A percentile compares a stretch with the other conserved stretches of the same genome.
Conservation (phyloP, 257 asterid species). For the Osmanthus fragrans region DNA sequence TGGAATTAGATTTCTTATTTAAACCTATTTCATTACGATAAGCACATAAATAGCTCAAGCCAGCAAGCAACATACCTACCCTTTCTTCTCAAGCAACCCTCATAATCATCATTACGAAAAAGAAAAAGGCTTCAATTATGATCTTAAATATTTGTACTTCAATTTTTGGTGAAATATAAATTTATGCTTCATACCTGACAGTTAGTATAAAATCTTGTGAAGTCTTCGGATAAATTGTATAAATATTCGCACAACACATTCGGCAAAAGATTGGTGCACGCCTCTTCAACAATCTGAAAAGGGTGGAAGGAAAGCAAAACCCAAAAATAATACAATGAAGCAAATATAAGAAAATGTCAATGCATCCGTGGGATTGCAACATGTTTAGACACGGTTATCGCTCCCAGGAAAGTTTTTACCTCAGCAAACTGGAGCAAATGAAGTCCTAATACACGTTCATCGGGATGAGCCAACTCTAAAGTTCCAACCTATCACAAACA, state of each 20-base stretch:
- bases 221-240: constrained; percentile 83
- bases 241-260: constrained; percentile 76
- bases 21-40: neutral
- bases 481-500: constrained; percentile 54
- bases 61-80: neutral
- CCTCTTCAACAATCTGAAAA: constrained; percentile 76
- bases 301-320: constrained; percentile 21
- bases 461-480: constrained; percentile 69
- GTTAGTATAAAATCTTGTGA: constrained; percentile 76
- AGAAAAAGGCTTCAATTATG: neutral
- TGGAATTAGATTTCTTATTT: neutral
- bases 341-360: neutral
- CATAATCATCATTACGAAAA: neutral
- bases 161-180: neutral
- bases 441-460: constrained; percentile 78
- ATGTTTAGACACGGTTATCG: neutral
- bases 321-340: neutral
- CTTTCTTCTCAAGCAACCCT: neutral
- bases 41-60: neutral
- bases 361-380: neutral
- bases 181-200: constrained; percentile 63
- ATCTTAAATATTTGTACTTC: neutral
- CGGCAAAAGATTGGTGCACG: constrained; percentile 70
- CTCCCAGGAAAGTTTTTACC: constrained; percentile 37
- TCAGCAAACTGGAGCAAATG: constrained; percentile 91